Evolutionary conservation across 2,329 filamentous ascomycete species (phyloP), one percentile per base, ranked within the genome.

Genomic region (Fusarium torulosum): DNA sequence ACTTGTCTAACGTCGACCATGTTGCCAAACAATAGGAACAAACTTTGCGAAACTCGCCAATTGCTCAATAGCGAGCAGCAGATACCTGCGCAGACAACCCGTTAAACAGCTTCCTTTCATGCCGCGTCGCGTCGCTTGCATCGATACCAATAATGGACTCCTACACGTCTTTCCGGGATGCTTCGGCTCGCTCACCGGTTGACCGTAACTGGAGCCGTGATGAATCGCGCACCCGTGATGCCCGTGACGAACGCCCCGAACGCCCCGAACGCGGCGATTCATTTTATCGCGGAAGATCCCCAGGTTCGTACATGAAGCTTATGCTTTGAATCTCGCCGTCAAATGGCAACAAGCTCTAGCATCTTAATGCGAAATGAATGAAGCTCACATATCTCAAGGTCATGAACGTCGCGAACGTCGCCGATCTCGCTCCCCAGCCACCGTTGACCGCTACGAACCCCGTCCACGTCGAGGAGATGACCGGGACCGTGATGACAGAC

Each of bases 401-500:
- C 82, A 82, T 65, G 88, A 90, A 19, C 84, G 88, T 51, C 83
- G 86, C 49, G 90, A 89, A 40, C 83, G 84, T 52, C 84, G 90
- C 67, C 81, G 84, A 20, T 93, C 91, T 31, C 88, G 92, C 54
- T 95, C 92, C 1, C 92, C 91, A 4, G 81, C 81, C 20, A 82
- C 86, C 15, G 88, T 94, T 60, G 92, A 95, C 74, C 86, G 92
- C 57, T 95, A 95, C 75, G 91, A 94, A 73, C 91, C 91, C 21
- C 85, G 90, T 53, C 76, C 78, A 49, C 88, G 91, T 46, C 86
- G 92, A 71, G 91, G 91, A 70, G 91, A 94, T 67, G 91, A 93
- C 50, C 80, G 86, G 61, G 82, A 84, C 41, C 75, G 88, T 53
- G 89, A 92, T 59, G 88, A 90, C 70, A 81, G 84, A 54, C 88